Evolutionary conservation across 2,329 filamentous ascomycete species (phyloP).

Genomic region (Aspergillus pseudoviridinutans): DNA sequence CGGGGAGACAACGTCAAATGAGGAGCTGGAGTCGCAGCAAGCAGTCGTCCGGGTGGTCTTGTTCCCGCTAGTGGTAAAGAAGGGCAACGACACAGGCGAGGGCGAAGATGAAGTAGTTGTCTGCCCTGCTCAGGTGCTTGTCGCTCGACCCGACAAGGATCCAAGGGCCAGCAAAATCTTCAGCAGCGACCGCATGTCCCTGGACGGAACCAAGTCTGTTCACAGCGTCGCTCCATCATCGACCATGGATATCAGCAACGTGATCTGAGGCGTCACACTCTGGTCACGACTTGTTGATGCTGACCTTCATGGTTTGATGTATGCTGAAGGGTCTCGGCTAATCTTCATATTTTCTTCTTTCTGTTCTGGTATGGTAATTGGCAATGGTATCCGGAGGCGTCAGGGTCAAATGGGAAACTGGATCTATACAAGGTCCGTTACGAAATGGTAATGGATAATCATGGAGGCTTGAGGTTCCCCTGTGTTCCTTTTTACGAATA

Average conservation of each 20-base stretch:
- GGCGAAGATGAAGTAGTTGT: constrained; percentile 95
- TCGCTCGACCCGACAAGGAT: constrained; percentile 54
- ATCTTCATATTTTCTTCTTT: constrained; percentile 4
- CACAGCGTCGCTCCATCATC: constrained; percentile 42
- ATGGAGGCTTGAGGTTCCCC: background rate
- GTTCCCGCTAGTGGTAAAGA: constrained; percentile 95
- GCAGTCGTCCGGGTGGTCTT: constrained; percentile 86
- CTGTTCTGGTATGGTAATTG: background rate
- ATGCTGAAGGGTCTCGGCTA: background rate
- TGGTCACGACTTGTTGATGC: constrained; percentile 14
- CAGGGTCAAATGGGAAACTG: background rate
- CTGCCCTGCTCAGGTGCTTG: constrained; percentile 87
- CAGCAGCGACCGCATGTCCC: constrained; percentile 42
- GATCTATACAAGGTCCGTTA: background rate
- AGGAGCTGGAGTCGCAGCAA: constrained; percentile 71
- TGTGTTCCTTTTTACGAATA: background rate
- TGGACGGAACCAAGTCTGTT: constrained; percentile 36
- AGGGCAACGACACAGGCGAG: constrained; percentile 79
- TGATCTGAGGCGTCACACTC: constrained; percentile 44
- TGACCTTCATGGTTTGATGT: background rate
- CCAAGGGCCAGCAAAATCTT: constrained; percentile 36
- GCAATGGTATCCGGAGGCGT: constrained; percentile 1
- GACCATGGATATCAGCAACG: constrained; percentile 42
- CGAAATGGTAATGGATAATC: background rate
- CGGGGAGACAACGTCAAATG: constrained; percentile 65